Evolutionary conservation across 306 rosid species (phyloP).

Genomic region (Luffa aegyptiaca): DNA sequence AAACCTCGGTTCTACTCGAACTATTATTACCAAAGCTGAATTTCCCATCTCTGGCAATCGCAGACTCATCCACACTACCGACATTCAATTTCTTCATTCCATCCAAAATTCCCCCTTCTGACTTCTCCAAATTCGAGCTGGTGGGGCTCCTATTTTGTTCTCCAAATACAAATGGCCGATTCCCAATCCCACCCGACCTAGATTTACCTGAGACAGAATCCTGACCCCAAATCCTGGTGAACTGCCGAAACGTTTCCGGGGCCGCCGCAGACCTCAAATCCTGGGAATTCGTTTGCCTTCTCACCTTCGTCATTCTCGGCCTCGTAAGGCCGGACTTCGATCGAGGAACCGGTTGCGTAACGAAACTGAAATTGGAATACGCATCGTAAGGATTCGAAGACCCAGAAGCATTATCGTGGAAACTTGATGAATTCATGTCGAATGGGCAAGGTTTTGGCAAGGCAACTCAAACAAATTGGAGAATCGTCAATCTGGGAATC

Average conservation of each 20-base stretch:
- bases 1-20: not conserved
- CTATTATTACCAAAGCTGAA: constrained; percentile 6
- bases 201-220: constrained; percentile 14
- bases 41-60: constrained; percentile 12
- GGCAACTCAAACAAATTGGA: not conserved
- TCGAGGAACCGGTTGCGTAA: constrained; percentile 29
- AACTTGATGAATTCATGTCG: constrained; percentile 46
- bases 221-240: constrained; percentile 18
- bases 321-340: constrained; percentile 36
- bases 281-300: constrained; percentile 42
- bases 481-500: not conserved
- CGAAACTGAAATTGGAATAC: constrained; percentile 28
- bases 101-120: constrained; percentile 26
- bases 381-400: constrained; percentile 23
- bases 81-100: constrained; percentile 41
- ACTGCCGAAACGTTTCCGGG: constrained; percentile 22
- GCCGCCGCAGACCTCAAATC: constrained; percentile 18
- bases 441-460: not conserved
- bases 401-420: constrained; percentile 29
- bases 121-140: constrained; percentile 2
- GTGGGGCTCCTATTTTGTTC: constrained; percentile 8
- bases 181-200: constrained; percentile 19
- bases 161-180: constrained; percentile 29
- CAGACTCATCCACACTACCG: constrained; percentile 23
- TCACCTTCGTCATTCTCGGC: constrained; percentile 57